Base-by-base conservation (phyloP, 495 filamentous ascomycete genomes). In the Aspergillus panamensis region DNA sequence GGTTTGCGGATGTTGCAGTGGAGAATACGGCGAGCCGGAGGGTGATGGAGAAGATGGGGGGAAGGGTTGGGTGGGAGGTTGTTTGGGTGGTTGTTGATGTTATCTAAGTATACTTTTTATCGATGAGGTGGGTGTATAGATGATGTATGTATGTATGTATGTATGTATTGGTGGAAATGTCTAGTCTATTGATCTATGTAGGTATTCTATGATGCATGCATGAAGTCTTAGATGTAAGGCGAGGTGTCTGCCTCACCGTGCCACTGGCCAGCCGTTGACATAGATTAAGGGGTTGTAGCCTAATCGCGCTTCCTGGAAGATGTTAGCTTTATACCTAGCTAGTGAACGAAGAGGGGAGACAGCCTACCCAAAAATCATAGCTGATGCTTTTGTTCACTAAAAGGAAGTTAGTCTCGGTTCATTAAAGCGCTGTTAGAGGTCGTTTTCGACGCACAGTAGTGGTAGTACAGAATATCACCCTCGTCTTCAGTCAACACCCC, bases 401-500 rank as follows among this genome's bases (percentile, higher is more conserved):
- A 21, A 39, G 20, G n/a, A 31, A 21, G 56, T 59, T 51, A 59
- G 61, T 8, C n/a, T 40, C 17, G 10, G 2, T 16, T 21, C n/a
- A 7, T 17, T 12, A 14, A 42, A 32, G 19, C 10, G n/a, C n/a
- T n/a, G n/a, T n/a, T n/a, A n/a, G n/a, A n/a, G n/a, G n/a, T 3
- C 8, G 3, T 10, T 45, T 33, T 1, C 19, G 35, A 51, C 2
- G 69, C 55, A 78, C 75, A 63, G 45, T 79, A 79, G 53, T 80
- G 77, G 53, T 79, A 80, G 55, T 77, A 81, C 8, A 80, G 66
- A 14, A 77, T 62, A 48, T 79, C 76, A 12, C 51, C 64, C 1
- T 61, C 62, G 16, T 65, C 70, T 29, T 66, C 68, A 16, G 62
- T 65, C 30, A 80, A 51, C 8, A 77, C 67, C 4, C 71, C 77